Conservation (phyloP, 2,329 filamentous ascomycete species). For the Cryphonectria nitschkei region DNA sequence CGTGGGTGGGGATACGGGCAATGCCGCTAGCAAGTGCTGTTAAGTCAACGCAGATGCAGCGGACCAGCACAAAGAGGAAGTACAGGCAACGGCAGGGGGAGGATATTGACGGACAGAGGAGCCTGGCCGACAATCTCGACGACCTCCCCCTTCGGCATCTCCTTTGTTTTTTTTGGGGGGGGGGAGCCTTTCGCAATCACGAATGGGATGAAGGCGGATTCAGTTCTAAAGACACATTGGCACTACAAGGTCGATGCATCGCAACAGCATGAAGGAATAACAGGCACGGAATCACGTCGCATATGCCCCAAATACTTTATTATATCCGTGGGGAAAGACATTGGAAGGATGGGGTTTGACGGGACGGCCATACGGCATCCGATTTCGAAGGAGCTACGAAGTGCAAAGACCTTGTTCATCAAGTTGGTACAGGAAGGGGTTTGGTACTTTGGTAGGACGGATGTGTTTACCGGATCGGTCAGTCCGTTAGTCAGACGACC, state of each 20-base stretch:
- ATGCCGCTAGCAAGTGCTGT: slow-evolving; percentile 74
- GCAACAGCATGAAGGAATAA: background rate
- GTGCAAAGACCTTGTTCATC: background rate
- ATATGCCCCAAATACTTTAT: background rate
- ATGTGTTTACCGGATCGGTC: background rate
- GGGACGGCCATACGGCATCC: background rate
- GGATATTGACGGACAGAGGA: background rate
- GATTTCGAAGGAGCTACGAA: background rate
- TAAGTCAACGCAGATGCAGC: slow-evolving; percentile 45
- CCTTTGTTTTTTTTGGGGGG: background rate
- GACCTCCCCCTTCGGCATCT: background rate
- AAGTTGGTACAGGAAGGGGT: background rate
- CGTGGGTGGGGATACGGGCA: slow-evolving; percentile 65
- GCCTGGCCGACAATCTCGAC: background rate
- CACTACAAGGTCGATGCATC: slow-evolving; percentile 12
- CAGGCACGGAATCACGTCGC: slow-evolving; percentile 1
- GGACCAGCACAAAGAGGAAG: background rate
- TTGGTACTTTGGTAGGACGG: too few species aligned
- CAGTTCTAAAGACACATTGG: slow-evolving; percentile 1
- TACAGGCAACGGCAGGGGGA: background rate
- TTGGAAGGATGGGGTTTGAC: background rate
- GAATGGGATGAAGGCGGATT: background rate
- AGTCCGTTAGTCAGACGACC: background rate
- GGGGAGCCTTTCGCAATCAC: background rate
- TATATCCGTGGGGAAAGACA: background rate